Evolutionary conservation across 495 filamentous ascomycete genomes (phyloP), one percentile per base, ranked within the genome.

Genomic region (Tetracladium setigerum): DNA sequence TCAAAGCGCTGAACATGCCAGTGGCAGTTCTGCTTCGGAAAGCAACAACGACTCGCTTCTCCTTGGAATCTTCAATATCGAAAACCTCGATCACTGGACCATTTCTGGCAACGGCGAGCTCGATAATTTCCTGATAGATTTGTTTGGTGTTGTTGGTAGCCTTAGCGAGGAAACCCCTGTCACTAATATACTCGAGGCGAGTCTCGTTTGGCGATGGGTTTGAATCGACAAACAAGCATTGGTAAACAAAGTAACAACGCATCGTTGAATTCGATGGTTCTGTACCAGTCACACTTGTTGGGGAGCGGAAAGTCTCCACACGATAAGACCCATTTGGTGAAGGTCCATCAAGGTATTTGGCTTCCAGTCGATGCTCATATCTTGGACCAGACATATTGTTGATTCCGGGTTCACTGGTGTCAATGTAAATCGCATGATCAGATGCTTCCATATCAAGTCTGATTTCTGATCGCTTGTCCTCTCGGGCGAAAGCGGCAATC

Each of bases 371-470:
- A 61, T 90, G 84, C 67, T 98, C 92, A 66, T 95, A 98, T 34
- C 80, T 76, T 6, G 94, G 89, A 1, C 92, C 92, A 41, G 76
- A 69, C 8, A 86, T 63, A 34, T 79, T 71, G 30, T 81, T 82
- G 48, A 87, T 68, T 54, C 92, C 92, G 10, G 92, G 94, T 55
- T 79, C 82, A 64, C 88, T 95, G 12, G 94, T 98, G 61, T 98
- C 92, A 55, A 98, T 97, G 65, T 97, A 98, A 60, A 97, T 91
- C 34, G 92, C 92, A 64, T 97, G 94, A 65, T 97, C 94, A 39
- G 77, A 74, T 30, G 83, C 87, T 63, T 98, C 92, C 77, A 95
- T 95, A 63, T 98, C 92, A 16, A 98, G 65, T 15, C 89, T 81
- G 51, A 98, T 96, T 67, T 96, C 90, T 46, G 96, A 74, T 38